These are phyloP conservation scores for Myxozyma neotropica DNA, from an alignment of 805 yeast species.

Conservation along the genomic window DNA sequence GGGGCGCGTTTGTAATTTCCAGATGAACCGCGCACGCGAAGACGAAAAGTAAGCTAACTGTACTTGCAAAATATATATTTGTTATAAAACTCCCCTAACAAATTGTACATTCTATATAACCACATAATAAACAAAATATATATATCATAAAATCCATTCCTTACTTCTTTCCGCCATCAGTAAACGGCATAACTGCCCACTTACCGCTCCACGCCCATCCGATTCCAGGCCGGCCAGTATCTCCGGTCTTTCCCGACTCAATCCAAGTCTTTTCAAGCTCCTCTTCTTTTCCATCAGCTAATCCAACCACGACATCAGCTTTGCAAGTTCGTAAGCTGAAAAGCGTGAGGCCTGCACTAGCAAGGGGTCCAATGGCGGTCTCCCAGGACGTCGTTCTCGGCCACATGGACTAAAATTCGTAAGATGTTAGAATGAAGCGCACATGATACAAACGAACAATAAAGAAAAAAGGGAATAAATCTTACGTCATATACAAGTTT, in stretches of 20 bases:
- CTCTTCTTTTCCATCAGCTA: constrained; percentile 71
- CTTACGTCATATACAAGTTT: constrained; percentile 78
- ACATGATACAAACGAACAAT: too few species aligned
- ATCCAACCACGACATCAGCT: constrained; percentile 93
- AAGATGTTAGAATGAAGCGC: background rate
- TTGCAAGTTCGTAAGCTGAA: constrained; percentile 89
- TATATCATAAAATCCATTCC: background rate
- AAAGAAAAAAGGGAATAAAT: background rate
- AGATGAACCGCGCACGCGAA: too few species aligned
- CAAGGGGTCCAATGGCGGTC: constrained; percentile 69
- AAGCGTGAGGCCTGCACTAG: constrained; percentile 61
- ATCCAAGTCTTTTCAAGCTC: constrained; percentile 63
- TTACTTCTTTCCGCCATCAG: constrained; percentile 42
- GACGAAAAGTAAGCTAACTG: too few species aligned
- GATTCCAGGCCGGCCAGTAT: constrained; percentile 24
- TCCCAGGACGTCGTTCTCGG: constrained; percentile 73
- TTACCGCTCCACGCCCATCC: constrained; percentile 85
- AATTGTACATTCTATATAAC: background rate
- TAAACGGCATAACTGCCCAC: constrained; percentile 85
- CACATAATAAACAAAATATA: background rate
- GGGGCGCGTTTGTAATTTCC: too few species aligned
- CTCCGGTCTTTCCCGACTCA: constrained; percentile 53
- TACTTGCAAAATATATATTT: too few species aligned
- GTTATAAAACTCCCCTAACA: too few species aligned
- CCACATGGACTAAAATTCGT: constrained; percentile 61